phyloP scores from a whole-genome alignment of 768 basidiomycete species.

The Jaapia argillacea region DNA sequence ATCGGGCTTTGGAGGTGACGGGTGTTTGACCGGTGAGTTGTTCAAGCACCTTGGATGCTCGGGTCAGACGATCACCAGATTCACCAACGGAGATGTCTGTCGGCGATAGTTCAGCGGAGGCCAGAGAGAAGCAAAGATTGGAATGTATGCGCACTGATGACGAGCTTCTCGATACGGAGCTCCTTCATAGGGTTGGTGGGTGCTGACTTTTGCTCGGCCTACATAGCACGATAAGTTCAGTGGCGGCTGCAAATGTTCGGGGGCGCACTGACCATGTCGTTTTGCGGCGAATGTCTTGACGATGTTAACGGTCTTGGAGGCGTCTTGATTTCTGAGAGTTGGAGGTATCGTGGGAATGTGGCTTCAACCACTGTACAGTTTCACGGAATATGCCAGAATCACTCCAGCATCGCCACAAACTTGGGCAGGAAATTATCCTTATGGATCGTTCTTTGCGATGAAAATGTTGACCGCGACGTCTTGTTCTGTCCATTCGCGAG shows the following conservation, averaged over 20 bases:
- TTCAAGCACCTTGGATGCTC: slow-evolving; percentile 98
- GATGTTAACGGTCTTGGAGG: no score
- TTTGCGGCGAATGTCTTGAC: no score
- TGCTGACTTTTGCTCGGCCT: slow-evolving; percentile 84
- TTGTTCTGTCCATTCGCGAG: no score
- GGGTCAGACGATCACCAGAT: slow-evolving; percentile 97
- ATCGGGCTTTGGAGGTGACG: slow-evolving; percentile 98
- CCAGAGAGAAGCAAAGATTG: slow-evolving; percentile 7
- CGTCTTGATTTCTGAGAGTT: no score
- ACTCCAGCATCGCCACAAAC: no score
- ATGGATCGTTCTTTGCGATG: no score
- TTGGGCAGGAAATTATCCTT: no score
- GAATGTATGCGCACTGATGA: slow-evolving; percentile 80
- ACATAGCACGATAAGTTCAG: slow-evolving; percentile 5
- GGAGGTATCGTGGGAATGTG: no score
- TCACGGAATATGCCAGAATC: no score
- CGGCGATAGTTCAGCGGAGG: slow-evolving; percentile 2
- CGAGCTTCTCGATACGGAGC: slow-evolving; percentile 95
- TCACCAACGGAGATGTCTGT: slow-evolving; percentile 99
- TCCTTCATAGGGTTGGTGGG: slow-evolving; percentile 95
- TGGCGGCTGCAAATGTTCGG: not conserved
- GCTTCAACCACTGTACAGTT: no score
- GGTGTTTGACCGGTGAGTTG: slow-evolving; percentile 99
- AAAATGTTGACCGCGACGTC: no score
- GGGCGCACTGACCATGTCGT: slow-evolving; percentile 1